Percentiles rank a stretch among this genome's conserved stretches.
These are phyloP conservation scores for Eustoma russellianum DNA, from an alignment of 257 asterid species.

Conservation along the genomic window DNA sequence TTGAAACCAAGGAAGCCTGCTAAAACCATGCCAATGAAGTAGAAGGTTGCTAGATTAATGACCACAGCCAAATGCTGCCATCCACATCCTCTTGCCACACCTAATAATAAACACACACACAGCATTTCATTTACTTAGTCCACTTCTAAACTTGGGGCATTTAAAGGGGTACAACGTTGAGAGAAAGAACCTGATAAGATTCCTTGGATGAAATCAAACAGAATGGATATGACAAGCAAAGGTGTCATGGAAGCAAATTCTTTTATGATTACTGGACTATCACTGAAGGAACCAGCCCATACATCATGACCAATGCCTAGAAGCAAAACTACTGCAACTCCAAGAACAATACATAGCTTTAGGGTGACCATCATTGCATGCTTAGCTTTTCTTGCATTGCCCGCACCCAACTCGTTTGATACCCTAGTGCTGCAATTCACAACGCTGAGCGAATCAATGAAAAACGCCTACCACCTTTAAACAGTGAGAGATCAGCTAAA, in stretches of 20 bases:
- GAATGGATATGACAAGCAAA: constrained; percentile 38
- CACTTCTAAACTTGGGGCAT: neutral
- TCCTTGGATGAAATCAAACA: constrained; percentile 53
- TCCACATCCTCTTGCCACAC: constrained; percentile 77
- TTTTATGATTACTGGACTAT: constrained; percentile 34
- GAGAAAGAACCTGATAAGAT: constrained; percentile 44
- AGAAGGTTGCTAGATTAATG: constrained; percentile 51
- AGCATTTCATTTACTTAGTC: too few species aligned
- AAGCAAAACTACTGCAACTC: constrained; percentile 27
- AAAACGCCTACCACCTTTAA: neutral
- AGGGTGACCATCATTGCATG: constrained; percentile 58
- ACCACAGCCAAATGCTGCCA: constrained; percentile 58
- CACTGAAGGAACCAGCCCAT: constrained; percentile 65
- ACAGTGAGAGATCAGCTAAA: neutral
- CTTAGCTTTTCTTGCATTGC: constrained; percentile 49
- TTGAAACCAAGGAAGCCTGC: constrained; percentile 51
- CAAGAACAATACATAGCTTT: constrained; percentile 36
- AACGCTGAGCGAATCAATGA: too few species aligned
- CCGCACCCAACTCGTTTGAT: constrained; percentile 76
- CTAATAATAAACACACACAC: constrained; percentile 22
- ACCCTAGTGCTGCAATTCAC: constrained; percentile 64
- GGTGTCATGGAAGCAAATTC: constrained; percentile 61
- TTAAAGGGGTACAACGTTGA: neutral
- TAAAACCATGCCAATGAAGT: constrained; percentile 56
- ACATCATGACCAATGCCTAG: constrained; percentile 40